Percentiles rank a stretch among this genome's conserved stretches.
Conservation (phyloP, 2,329 filamentous ascomycete genomes). For the Aureobasidium lini region DNA sequence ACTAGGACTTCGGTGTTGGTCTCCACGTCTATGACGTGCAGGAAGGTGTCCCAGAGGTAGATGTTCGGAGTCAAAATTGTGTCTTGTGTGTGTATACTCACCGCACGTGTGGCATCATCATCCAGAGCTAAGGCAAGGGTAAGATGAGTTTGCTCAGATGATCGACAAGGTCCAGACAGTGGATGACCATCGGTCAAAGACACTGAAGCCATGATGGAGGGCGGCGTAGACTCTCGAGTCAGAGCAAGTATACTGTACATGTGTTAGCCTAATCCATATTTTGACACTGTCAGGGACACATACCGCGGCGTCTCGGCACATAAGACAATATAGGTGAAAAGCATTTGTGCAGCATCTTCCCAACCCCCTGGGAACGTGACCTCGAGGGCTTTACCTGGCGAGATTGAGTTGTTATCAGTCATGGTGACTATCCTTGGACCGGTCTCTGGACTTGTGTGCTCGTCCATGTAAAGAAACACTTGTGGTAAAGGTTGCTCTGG, state of each 20-base stretch:
- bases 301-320: neutral
- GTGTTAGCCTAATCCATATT: too few species aligned
- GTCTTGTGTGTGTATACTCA: neutral
- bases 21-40: neutral
- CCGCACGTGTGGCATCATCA: neutral
- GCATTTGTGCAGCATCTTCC: neutral
- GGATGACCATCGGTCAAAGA: neutral
- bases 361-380: neutral
- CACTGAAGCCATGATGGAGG: neutral
- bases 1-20: neutral
- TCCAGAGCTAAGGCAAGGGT: neutral
- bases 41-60: neutral
- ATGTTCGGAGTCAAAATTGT: neutral
- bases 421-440: neutral
- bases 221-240: neutral
- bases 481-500: neutral
- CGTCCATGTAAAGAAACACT: neutral
- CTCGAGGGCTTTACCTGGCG: neutral
- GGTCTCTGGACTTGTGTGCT: neutral
- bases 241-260: too few species aligned
- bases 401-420: neutral
- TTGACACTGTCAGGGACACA: too few species aligned
- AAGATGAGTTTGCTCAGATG: neutral
- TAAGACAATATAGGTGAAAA: neutral
- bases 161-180: neutral